Evolutionary conservation across 2,329 filamentous ascomycete species (phyloP), one percentile per base, ranked within the genome.

Genomic region (Fusarium kyushuense): DNA sequence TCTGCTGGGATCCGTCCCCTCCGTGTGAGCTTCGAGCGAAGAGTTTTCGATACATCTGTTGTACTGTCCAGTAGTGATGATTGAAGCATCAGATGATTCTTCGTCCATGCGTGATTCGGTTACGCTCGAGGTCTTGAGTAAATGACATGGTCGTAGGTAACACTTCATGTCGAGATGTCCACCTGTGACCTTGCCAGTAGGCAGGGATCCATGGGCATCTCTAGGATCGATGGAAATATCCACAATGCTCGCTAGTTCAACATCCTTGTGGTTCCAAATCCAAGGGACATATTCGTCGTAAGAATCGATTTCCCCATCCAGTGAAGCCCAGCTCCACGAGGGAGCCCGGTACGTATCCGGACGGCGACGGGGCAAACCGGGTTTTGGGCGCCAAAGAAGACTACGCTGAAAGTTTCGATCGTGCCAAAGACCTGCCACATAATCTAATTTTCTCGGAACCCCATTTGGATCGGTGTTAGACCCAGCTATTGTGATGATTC

Each of bases 301-400:
- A 3, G 35, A 58, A 3, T 58, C 56, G 1, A 58, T 17, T 5
- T 58, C 27, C 0, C 40, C 53, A 1, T 58, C 40, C 8, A 58
- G 3, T 2, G 56, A 58, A 2, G 53, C 56, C 56, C 56, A 58
- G 1, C 56, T 58, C 56, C 56, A 58, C 0, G 56, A 58, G 0
- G 56, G 56, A 12, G 56, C 53, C 5, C 53, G 33, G 17, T 58
- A 58, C 1, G 2, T 8, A 2, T 29, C n/a, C 33, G 41, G 53
- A 0, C 53, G 21, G 0, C 1, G 14, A 0, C 16, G 41, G 0
- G 53, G 4, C 4, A 33, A 19, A 3, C 41, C 27, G 0, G 2
- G 1, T 5, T 30, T 56, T 0, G 33, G 41, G 9, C 56, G 56
- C 56, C 56, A 58, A 0, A 58, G 6, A 11, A 58, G 27, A 13